Evolutionary conservation across 2,329 filamentous ascomycete species (phyloP).

Genomic region (Trichoderma koningii): DNA sequence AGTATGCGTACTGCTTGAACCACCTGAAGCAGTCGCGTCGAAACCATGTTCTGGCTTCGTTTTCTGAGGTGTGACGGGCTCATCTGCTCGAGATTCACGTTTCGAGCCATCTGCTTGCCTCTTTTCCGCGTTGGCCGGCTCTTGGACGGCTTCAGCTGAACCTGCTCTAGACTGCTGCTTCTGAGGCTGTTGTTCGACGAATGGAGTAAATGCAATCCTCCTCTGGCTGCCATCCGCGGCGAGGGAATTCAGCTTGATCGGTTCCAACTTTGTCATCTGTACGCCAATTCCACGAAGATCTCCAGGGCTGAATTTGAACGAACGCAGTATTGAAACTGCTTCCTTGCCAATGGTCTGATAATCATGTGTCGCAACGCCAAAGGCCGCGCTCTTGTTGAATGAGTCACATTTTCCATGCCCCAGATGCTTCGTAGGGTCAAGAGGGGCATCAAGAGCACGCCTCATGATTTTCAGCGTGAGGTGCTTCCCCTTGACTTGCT

Average conservation of each 20-base stretch:
- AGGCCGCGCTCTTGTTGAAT: constrained; percentile 81
- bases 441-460: constrained; percentile 78
- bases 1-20: constrained; percentile 58
- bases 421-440: constrained; percentile 90
- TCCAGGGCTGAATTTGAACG: constrained; percentile 81
- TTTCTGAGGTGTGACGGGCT: constrained; percentile 56
- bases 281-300: constrained; percentile 91
- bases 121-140: constrained; percentile 40
- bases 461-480: constrained; percentile 95
- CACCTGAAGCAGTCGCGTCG: constrained; percentile 49
- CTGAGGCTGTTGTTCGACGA: constrained; percentile 43
- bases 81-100: constrained; percentile 58
- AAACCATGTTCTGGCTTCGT: constrained; percentile 57
- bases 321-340: constrained; percentile 78
- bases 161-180: constrained; percentile 49
- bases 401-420: constrained; percentile 95
- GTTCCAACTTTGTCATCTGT: constrained; percentile 90
- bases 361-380: constrained; percentile 83
- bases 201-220: constrained; percentile 70
- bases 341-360: constrained; percentile 74
- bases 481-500: constrained; percentile 83
- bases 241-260: constrained; percentile 62
- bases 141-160: constrained; percentile 54
- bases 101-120: constrained; percentile 37
- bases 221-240: constrained; percentile 74